These are phyloP conservation scores for Neurospora sp. DNA, from an alignment of 495 filamentous ascomycete genomes.

Conservation along the genomic window DNA sequence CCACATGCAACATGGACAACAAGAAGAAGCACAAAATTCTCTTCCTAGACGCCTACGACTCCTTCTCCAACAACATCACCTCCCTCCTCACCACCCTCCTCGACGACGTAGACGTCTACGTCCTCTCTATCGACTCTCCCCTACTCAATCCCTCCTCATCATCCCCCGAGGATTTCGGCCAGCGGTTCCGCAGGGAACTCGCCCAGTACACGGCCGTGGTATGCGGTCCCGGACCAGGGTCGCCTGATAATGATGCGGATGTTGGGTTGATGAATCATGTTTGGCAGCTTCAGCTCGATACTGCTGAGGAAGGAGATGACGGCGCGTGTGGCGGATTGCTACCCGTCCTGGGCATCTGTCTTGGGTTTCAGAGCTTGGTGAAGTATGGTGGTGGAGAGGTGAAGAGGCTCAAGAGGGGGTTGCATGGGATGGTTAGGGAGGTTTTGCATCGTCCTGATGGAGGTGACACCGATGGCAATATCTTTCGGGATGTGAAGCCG, in stretches of 20 bases:
- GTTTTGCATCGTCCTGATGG: constrained; percentile 39
- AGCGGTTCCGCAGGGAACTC: constrained; percentile 34
- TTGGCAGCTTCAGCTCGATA: constrained; percentile 56
- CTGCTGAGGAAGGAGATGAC: constrained; percentile 28
- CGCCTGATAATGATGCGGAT: constrained; percentile 48
- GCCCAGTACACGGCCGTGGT: constrained; percentile 62
- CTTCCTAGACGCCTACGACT: constrained; percentile 90
- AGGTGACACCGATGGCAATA: constrained; percentile 13
- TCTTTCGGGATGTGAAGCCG: constrained; percentile 41
- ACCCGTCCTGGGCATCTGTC: constrained; percentile 80
- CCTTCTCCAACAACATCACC: constrained; percentile 89
- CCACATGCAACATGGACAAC: not conserved
- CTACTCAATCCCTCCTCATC: constrained; percentile 13
- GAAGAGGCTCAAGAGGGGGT: constrained; percentile 49
- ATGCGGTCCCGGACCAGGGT: constrained; percentile 71
- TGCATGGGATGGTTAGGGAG: constrained; percentile 70
- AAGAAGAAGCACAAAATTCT: constrained; percentile 38
- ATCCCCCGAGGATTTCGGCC: not conserved
- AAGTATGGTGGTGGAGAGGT: constrained; percentile 56
- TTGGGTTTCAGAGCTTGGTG: constrained; percentile 83
- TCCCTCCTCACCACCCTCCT: constrained; percentile 59
- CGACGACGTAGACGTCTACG: constrained; percentile 48
- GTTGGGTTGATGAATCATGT: constrained; percentile 70
- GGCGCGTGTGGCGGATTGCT: constrained; percentile 24
- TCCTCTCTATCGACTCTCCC: constrained; percentile 60